These are phyloP conservation scores for Hemisphaericaspora nanyangensis DNA, from an alignment of 805 yeast species.

Conservation along the genomic window DNA sequence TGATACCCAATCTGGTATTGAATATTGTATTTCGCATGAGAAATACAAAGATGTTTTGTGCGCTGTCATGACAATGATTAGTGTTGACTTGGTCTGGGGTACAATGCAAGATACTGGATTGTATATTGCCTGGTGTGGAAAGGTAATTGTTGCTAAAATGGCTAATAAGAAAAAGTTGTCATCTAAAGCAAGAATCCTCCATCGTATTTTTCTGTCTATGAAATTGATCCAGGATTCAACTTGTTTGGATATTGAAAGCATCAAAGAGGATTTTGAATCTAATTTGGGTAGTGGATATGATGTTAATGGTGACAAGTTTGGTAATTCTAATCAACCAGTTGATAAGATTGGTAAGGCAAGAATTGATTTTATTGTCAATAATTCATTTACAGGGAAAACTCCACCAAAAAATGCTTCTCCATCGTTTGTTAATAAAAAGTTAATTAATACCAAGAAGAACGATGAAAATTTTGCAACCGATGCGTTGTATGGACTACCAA, in stretches of 20 bases:
- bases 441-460: constrained; percentile 45
- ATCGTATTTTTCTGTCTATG: constrained; percentile 71
- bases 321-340: constrained; percentile 6
- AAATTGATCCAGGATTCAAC: constrained; percentile 79
- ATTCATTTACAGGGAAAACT: constrained; percentile 4
- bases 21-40: constrained; percentile 48
- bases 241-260: constrained; percentile 34
- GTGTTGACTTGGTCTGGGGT: constrained; percentile 88
- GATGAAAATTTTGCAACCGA: constrained; percentile 67
- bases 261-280: constrained; percentile 30
- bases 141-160: constrained; percentile 68
- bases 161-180: constrained; percentile 59
- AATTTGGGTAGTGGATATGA: constrained; percentile 27
- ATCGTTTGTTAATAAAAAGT: constrained; percentile 37
- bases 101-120: constrained; percentile 81
- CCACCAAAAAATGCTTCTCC: constrained; percentile 27
- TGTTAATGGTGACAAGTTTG: constrained; percentile 32
- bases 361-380: constrained; percentile 23
- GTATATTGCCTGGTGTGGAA: constrained; percentile 73
- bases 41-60: constrained; percentile 81
- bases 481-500: constrained; percentile 81
- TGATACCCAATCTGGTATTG: constrained; percentile 31
- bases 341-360: constrained; percentile 12
- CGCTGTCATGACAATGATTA: constrained; percentile 81
- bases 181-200: constrained; percentile 72